Percentiles rank a stretch among this genome's conserved stretches.
Conservation (phyloP, 2,329 filamentous ascomycete species). For the Fusarium neocosmosporiellum region DNA sequence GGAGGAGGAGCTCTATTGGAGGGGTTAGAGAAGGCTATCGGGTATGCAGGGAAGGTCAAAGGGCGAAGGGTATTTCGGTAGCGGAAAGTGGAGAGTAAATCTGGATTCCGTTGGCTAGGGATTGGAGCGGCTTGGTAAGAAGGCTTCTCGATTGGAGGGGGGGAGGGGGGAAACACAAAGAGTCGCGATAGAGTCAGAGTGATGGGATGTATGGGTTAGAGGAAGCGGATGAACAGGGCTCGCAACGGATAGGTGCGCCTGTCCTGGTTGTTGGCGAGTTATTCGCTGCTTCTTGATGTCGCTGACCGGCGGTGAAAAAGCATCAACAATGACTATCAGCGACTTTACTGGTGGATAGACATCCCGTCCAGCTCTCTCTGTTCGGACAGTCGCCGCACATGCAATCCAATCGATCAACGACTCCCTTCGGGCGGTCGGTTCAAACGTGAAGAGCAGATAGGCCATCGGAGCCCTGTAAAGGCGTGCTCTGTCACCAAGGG, state of each 20-base stretch:
- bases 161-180: neutral
- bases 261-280: neutral
- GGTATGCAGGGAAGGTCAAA: slow-evolving; percentile 20
- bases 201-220: no score
- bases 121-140: neutral
- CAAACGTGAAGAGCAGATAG: slow-evolving; percentile 18
- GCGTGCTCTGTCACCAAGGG: slow-evolving; percentile 15
- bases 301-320: slow-evolving; percentile 29
- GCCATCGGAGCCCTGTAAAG: slow-evolving; percentile 6
- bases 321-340: slow-evolving; percentile 1
- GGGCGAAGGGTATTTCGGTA: slow-evolving; percentile 1
- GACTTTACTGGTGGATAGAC: slow-evolving; percentile 19
- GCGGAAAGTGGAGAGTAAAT: slow-evolving; percentile 4
- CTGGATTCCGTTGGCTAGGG: neutral
- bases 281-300: slow-evolving; percentile 19
- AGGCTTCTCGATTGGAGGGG: slow-evolving; percentile 22
- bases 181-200: slow-evolving; percentile 13
- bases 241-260: slow-evolving; percentile 1
- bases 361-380: neutral
- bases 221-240: neutral
- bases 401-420: slow-evolving; percentile 20
- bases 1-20: neutral
- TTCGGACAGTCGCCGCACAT: slow-evolving; percentile 30
- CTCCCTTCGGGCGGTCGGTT: slow-evolving; percentile 17
- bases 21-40: slow-evolving; percentile 13